Evolutionary conservation across 2,329 filamentous ascomycete species (phyloP), one percentile per base, ranked within the genome.

Genomic region (Aspergillus niger): DNA sequence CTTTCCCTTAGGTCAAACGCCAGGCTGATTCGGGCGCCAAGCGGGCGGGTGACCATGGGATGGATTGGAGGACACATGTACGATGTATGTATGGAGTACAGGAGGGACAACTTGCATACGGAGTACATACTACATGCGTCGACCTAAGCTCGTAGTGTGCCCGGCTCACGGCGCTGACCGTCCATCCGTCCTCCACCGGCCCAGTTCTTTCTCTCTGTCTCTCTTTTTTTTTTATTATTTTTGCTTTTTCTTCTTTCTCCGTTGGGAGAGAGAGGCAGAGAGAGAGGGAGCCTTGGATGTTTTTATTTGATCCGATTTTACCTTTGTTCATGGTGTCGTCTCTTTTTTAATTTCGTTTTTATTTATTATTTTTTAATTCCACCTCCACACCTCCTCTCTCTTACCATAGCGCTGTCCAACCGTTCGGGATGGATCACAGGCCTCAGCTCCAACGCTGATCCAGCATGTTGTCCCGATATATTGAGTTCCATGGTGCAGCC

Each of bases 41-140:
- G 53, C 53, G 53, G 39, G 53, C 39, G 53, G 53, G 30, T 55
- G 43, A 55, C 53, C 39, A 47, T 47, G 53, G 53, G 39, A 39
- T 22, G 20, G n/a, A 41, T 47, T 32, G 38, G 52, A 41, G 52
- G 38, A 55, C 52, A 55, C 26, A 32, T 50, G 47, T 32, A 24
- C 44, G 26, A 30, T 49, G 20, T 32, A 10, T 24, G 41, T 22
- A 28, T 28, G 26, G 47, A 28, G 47, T 30, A 28, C 26, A 30
- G 39, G 24, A 41, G 52, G 24, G 39, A 30, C 36, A 24, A 47
- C 53, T 17, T 47, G 53, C 53, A 55, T 55, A 50, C 26, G 47
- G 47, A 50, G 47, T 17, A 28, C 47, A 50, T 50, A 15, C 47
- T 50, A 50, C 47, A 50, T 50, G 47, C 47, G 26, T 50, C 47